Evolutionary conservation across 495 filamentous ascomycete species (phyloP).

Genomic region (Talaromyces ruber): DNA sequence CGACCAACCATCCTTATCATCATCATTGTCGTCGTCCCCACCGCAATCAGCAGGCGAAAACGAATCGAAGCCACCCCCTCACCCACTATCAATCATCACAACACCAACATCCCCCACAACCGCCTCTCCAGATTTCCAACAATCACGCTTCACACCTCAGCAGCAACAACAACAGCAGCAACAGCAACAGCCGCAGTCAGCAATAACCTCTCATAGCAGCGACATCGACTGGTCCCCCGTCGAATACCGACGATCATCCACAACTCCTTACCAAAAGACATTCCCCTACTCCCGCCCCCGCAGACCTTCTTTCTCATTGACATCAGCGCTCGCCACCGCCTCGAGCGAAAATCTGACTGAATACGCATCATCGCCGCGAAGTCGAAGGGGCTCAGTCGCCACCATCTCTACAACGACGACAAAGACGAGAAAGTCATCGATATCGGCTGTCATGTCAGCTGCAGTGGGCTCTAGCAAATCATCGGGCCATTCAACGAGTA

Average conservation of each 20-base stretch:
- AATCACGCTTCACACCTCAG: background rate
- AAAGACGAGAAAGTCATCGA: background rate
- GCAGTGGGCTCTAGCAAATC: background rate
- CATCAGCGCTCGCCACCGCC: background rate
- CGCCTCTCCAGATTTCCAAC: background rate
- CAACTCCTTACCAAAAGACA: background rate
- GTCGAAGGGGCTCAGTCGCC: background rate
- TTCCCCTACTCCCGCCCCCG: constrained; percentile 2
- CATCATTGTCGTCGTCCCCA: background rate
- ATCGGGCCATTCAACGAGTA: background rate
- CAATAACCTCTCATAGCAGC: background rate
- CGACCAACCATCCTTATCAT: background rate
- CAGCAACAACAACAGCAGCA: background rate
- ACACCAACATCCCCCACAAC: background rate
- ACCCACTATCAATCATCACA: constrained; percentile 6
- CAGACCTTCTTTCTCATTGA: background rate
- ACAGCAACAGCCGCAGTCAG: background rate
- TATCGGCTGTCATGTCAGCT: background rate
- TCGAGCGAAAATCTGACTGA: background rate
- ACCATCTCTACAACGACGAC: background rate
- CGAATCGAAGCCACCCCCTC: background rate
- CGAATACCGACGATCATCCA: background rate
- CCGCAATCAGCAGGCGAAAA: background rate
- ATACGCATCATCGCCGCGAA: background rate
- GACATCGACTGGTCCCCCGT: background rate